Conservation (phyloP, 2,329 filamentous ascomycete genomes). For the Scopulariopsis brevicaulis region DNA sequence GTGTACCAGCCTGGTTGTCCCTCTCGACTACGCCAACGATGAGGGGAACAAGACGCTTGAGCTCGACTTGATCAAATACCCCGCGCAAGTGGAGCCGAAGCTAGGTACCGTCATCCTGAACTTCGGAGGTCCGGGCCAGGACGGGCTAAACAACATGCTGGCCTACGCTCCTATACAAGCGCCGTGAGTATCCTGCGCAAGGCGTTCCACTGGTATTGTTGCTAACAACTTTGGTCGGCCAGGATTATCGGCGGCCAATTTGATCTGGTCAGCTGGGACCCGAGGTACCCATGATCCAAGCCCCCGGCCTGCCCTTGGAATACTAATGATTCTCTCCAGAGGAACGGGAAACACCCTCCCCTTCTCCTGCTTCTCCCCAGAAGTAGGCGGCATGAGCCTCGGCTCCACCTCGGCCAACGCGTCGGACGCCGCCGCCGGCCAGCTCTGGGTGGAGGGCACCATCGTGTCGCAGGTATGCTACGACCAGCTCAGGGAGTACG, state of each 20-base stretch:
- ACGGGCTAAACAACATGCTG: conserved; percentile 2
- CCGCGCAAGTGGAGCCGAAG: conserved; percentile 15
- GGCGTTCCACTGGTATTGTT: not conserved
- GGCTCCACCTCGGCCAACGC: not conserved
- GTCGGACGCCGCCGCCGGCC: conserved; percentile 7
- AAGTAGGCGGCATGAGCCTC: not conserved
- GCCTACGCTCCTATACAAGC: not conserved
- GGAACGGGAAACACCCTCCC: conserved; percentile 12
- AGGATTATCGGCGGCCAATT: conserved; percentile 11
- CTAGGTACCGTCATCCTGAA: conserved; percentile 26
- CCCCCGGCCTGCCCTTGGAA: too few relatives aligned
- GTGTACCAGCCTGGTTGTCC: conserved; percentile 23
- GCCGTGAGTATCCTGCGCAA: not conserved
- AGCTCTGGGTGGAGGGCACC: conserved; percentile 9
- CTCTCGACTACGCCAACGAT: conserved; percentile 24
- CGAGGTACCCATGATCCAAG: not conserved
- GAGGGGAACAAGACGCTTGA: conserved; percentile 14
- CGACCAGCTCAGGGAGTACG: conserved; percentile 10
- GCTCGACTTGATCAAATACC: conserved; percentile 19
- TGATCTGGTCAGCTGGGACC: conserved; percentile 13
- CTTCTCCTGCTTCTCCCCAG: conserved; percentile 10
- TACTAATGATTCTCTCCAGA: not conserved
- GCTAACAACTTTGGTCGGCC: not conserved
- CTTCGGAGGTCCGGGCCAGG: conserved; percentile 22
- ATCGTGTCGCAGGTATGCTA: conserved; percentile 14